Conservation (phyloP, 2,329 filamentous ascomycete genomes). For the Trichoderma cornu-damae region DNA sequence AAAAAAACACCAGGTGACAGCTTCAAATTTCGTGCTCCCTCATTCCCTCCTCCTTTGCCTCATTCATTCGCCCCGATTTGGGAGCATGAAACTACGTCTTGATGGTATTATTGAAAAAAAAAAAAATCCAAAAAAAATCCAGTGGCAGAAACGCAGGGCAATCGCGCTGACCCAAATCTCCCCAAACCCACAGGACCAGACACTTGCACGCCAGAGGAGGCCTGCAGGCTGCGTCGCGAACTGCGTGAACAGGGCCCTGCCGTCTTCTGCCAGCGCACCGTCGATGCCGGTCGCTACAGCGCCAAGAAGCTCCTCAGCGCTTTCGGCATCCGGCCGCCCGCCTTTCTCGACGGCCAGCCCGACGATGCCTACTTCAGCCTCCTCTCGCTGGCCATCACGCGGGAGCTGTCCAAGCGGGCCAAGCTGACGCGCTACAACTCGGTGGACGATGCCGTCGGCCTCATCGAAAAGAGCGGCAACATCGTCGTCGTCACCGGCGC, state of each 20-base stretch:
- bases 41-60: not conserved
- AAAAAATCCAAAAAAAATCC: no score
- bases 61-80: not conserved
- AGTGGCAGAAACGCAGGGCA: not conserved
- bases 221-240: slow-evolving; percentile 60
- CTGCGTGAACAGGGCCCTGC: slow-evolving; percentile 72
- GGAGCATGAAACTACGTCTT: no score
- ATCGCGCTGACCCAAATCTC: not conserved
- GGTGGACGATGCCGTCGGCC: slow-evolving; percentile 75
- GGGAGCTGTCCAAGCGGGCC: slow-evolving; percentile 74
- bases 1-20: no score
- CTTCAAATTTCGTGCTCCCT: no score
- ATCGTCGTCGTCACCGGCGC: slow-evolving; percentile 93
- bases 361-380: slow-evolving; percentile 72
- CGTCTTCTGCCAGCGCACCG: slow-evolving; percentile 67
- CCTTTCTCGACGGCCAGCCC: slow-evolving; percentile 60
- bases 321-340: slow-evolving; percentile 71
- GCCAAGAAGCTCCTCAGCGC: slow-evolving; percentile 81
- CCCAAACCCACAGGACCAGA: slow-evolving; percentile 10
- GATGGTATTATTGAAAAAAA: not conserved
- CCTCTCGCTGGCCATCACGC: slow-evolving; percentile 69
- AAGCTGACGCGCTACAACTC: slow-evolving; percentile 79
- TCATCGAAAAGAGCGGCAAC: slow-evolving; percentile 70
- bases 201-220: slow-evolving; percentile 63
- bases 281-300: slow-evolving; percentile 63